phyloP scores from a whole-genome alignment of 176 grass and related monocot genomes.

The Musa acuminata region DNA sequence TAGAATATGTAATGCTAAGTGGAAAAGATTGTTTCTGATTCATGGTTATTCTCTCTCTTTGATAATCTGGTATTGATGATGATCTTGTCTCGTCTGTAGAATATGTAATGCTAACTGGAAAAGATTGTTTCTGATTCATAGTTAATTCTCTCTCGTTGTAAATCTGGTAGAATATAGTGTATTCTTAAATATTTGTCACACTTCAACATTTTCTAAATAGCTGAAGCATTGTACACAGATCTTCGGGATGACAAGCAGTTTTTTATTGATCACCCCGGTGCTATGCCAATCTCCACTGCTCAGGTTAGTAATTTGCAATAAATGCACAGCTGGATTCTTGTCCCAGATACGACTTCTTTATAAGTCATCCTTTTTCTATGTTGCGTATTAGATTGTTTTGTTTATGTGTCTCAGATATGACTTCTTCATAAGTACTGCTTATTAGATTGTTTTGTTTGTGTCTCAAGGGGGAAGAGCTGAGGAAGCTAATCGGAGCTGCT shows the following conservation, averaged over 20 bases:
- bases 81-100: too few species aligned
- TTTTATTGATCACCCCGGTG: constrained; percentile 27
- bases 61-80: not conserved
- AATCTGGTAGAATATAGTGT: not conserved
- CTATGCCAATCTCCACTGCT: constrained; percentile 21
- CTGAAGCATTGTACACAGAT: constrained; percentile 14
- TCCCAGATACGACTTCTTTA: not conserved
- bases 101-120: too few species aligned
- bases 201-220: not conserved
- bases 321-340: not conserved
- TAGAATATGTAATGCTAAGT: too few species aligned
- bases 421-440: constrained; percentile 1
- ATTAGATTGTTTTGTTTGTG: not conserved
- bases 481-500: constrained; percentile 28
- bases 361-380: constrained; percentile 1
- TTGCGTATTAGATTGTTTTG: not conserved
- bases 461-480: constrained; percentile 34
- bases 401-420: not conserved
- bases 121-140: not conserved
- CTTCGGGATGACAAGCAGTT: constrained; percentile 30
- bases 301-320: constrained; percentile 19
- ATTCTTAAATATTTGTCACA: not conserved
- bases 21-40: not conserved
- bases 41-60: not conserved
- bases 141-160: not conserved